Percentiles rank a stretch among this genome's conserved stretches.
phyloP scores from a whole-genome alignment of 805 yeast genomes.

The Priceomyces haplophilus region DNA sequence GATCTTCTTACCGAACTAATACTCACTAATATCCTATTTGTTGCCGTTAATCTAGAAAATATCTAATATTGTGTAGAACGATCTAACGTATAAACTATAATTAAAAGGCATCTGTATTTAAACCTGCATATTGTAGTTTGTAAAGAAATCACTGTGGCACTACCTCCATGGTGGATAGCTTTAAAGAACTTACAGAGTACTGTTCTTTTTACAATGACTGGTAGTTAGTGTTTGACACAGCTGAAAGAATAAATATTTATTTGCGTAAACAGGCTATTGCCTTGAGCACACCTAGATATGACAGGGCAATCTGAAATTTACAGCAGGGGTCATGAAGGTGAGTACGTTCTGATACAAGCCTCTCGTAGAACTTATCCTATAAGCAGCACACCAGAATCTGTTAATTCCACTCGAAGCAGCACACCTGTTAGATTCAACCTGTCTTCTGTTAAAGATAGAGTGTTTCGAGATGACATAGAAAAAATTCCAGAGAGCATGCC shows the following conservation, averaged over 20 bases:
- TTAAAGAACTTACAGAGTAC: too few species aligned
- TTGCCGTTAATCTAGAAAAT: neutral
- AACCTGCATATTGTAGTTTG: too few species aligned
- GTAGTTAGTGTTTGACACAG: too few species aligned
- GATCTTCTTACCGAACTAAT: neutral
- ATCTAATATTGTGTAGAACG: neutral
- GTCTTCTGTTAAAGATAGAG: conserved; percentile 15
- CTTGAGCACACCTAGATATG: neutral
- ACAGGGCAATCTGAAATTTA: conserved; percentile 1
- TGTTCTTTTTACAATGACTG: too few species aligned
- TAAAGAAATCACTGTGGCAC: too few species aligned
- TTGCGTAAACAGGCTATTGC: too few species aligned
- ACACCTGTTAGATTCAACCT: conserved; percentile 24
- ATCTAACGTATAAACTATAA: too few species aligned
- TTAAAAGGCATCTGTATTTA: too few species aligned
- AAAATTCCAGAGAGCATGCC: conserved; percentile 14
- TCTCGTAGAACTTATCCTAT: conserved; percentile 26
- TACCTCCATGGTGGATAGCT: too few species aligned
- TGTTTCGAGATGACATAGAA: conserved; percentile 8
- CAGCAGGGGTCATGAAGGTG: conserved; percentile 31
- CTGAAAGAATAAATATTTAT: too few species aligned
- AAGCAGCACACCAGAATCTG: conserved; percentile 20
- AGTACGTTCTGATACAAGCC: conserved; percentile 24
- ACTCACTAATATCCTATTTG: neutral
- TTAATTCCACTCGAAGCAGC: conserved; percentile 8